Conservation (phyloP, 1,139 yeast species). For the Suhomyces bribrorum region DNA sequence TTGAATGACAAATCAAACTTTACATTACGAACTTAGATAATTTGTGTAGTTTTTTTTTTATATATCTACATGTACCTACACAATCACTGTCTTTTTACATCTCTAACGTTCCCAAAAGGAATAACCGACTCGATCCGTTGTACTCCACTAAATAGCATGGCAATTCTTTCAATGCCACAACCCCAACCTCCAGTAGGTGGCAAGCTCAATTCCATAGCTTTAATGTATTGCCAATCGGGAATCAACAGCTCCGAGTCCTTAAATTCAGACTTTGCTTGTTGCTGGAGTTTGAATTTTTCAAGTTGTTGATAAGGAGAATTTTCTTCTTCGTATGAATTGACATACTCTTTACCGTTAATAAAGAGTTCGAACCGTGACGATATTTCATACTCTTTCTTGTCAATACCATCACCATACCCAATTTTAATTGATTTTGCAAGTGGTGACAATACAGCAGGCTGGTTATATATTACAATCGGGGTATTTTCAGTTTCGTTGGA, state of each 20-base stretch:
- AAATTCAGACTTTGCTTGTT: slow-evolving; percentile 43
- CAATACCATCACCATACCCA: slow-evolving; percentile 17
- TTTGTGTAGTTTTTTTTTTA: background rate
- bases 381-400: slow-evolving; percentile 36
- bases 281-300: slow-evolving; percentile 61
- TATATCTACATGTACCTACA: background rate
- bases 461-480: slow-evolving; percentile 79
- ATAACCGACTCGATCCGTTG: slow-evolving; percentile 77
- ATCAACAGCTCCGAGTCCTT: slow-evolving; percentile 64
- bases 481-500: slow-evolving; percentile 30
- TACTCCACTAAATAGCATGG: slow-evolving; percentile 71
- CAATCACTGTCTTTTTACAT: slow-evolving; percentile 58
- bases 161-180: slow-evolving; percentile 92
- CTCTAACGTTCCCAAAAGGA: slow-evolving; percentile 77
- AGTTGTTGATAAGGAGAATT: slow-evolving; percentile 77
- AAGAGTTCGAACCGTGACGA: slow-evolving; percentile 83
- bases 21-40: too few species aligned
- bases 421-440: slow-evolving; percentile 65
- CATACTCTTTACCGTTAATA: slow-evolving; percentile 76
- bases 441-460: slow-evolving; percentile 86
- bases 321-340: slow-evolving; percentile 96
- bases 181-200: slow-evolving; percentile 99
- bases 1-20: too few species aligned
- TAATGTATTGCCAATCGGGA: slow-evolving; percentile 73
- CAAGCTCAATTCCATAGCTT: slow-evolving; percentile 84